Percentiles rank a stretch among this genome's conserved stretches.
These are phyloP conservation scores for Phytophthora pluvialis DNA, from an alignment of 352 stramenopile genomes.

Conservation along the genomic window DNA sequence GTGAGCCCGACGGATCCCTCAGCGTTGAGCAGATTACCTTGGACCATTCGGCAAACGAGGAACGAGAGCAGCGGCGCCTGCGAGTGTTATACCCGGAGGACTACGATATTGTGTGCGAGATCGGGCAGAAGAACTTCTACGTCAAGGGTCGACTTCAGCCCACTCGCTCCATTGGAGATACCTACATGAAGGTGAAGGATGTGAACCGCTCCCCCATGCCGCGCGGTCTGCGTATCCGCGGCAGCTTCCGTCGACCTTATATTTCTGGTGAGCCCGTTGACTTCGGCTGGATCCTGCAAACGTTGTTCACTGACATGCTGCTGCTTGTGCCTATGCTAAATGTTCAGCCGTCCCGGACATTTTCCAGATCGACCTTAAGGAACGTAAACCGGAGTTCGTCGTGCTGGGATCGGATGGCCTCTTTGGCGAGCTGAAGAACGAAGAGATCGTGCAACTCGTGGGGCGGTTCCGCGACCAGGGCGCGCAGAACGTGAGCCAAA, in stretches of 20 bases:
- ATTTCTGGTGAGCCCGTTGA: slow-evolving; percentile 45
- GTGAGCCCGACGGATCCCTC: slow-evolving; percentile 52
- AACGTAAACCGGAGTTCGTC: slow-evolving; percentile 65
- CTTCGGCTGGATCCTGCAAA: not conserved
- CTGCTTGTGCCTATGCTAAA: not conserved
- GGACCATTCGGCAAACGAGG: slow-evolving; percentile 73
- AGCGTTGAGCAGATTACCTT: slow-evolving; percentile 71
- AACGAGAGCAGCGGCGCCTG: slow-evolving; percentile 61
- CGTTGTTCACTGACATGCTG: slow-evolving; percentile 5
- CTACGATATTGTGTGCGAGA: slow-evolving; percentile 75
- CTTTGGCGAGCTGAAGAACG: slow-evolving; percentile 67
- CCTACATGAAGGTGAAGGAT: slow-evolving; percentile 81
- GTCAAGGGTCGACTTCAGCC: slow-evolving; percentile 75
- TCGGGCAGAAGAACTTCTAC: slow-evolving; percentile 71
- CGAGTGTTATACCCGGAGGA: slow-evolving; percentile 63
- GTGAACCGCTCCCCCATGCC: slow-evolving; percentile 73
- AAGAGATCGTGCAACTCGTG: slow-evolving; percentile 66
- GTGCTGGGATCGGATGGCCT: slow-evolving; percentile 70
- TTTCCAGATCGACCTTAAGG: slow-evolving; percentile 61
- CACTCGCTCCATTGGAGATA: slow-evolving; percentile 69
- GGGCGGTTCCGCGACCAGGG: slow-evolving; percentile 52
- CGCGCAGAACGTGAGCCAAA: slow-evolving; percentile 60
- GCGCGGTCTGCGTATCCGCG: slow-evolving; percentile 57
- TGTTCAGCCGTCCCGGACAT: slow-evolving; percentile 62
- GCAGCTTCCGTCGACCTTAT: slow-evolving; percentile 64